Conservation (phyloP, 768 basidiomycete genomes). For the Pluteus cervinus region DNA sequence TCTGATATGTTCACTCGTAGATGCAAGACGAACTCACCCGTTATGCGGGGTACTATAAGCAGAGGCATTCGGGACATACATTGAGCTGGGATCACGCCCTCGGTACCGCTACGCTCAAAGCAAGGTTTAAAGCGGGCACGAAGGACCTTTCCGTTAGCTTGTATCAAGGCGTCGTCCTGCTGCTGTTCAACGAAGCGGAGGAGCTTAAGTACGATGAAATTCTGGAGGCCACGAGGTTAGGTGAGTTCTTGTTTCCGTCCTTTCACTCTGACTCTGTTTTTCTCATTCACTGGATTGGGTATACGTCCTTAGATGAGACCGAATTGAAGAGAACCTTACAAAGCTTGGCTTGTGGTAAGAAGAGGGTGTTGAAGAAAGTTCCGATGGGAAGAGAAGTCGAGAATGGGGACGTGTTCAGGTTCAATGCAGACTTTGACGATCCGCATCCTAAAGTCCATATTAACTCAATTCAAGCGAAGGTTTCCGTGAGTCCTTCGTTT, state of each 20-base stretch:
- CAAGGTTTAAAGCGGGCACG: constrained; percentile 54
- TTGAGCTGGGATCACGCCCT: constrained; percentile 86
- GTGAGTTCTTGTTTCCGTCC: constrained; percentile 37
- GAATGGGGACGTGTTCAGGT: constrained; percentile 69
- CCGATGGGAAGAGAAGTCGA: constrained; percentile 76
- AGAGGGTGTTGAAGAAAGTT: constrained; percentile 78
- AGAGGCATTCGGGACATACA: constrained; percentile 67
- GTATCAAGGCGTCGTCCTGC: constrained; percentile 82
- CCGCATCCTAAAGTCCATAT: constrained; percentile 78
- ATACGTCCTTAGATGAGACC: constrained; percentile 42
- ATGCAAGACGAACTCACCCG: constrained; percentile 67
- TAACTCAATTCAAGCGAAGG: constrained; percentile 92
- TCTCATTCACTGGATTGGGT: constrained; percentile 15
- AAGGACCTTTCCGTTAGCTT: constrained; percentile 91
- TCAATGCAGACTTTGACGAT: constrained; percentile 81
- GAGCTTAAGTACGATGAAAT: constrained; percentile 67
- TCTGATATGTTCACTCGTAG: constrained; percentile 26
- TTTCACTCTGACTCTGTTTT: neutral
- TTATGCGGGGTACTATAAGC: constrained; percentile 70
- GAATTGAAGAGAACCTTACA: constrained; percentile 85
- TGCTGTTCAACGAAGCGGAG: constrained; percentile 73
- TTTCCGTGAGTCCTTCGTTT: constrained; percentile 54
- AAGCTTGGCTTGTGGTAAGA: constrained; percentile 87
- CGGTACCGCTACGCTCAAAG: constrained; percentile 74
- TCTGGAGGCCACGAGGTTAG: constrained; percentile 59